A percentile compares a stretch with the other conserved stretches of the same genome.
Conservation (phyloP, 148 eudicot genomes). For the Vaccinium macrocarpon region DNA sequence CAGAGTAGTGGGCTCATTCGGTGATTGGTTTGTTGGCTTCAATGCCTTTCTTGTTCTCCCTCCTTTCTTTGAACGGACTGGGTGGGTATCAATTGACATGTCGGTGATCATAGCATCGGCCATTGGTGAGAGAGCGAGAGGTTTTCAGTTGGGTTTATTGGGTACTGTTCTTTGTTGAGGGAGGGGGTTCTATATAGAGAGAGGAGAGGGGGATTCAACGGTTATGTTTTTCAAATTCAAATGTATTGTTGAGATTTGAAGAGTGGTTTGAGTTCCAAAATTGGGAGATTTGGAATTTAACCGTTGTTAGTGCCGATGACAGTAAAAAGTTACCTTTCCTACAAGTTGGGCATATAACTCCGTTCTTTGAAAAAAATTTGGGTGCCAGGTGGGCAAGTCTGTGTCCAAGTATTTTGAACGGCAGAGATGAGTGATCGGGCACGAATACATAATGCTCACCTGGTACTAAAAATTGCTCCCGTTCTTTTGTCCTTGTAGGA, state of each 20-base stretch:
- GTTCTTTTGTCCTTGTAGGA: no score
- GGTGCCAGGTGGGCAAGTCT: no score
- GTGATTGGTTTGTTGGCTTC: constrained; percentile 49
- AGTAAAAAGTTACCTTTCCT: not conserved
- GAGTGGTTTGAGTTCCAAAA: not conserved
- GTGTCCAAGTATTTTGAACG: no score
- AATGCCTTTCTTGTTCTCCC: constrained; percentile 52
- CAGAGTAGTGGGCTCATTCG: constrained; percentile 54
- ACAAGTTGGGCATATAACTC: no score
- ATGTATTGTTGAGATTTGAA: constrained; percentile 11
- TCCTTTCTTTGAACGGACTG: constrained; percentile 49
- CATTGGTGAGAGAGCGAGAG: constrained; percentile 34
- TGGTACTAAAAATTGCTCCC: no score
- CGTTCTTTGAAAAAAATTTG: not conserved
- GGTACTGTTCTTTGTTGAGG: not conserved
- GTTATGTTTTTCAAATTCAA: constrained; percentile 32
- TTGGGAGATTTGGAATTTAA: not conserved
- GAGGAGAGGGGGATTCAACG: constrained; percentile 34
- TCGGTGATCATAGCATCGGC: constrained; percentile 30
- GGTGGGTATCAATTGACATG: constrained; percentile 24
- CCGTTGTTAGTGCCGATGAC: not conserved
- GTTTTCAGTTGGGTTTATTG: not conserved
- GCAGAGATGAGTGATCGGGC: no score
- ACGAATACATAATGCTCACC: fast-evolving
- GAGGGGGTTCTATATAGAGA: constrained; percentile 21